Evolutionary conservation across 2,329 filamentous ascomycete species (phyloP).

Genomic region (Akanthomyces dipterigenus): DNA sequence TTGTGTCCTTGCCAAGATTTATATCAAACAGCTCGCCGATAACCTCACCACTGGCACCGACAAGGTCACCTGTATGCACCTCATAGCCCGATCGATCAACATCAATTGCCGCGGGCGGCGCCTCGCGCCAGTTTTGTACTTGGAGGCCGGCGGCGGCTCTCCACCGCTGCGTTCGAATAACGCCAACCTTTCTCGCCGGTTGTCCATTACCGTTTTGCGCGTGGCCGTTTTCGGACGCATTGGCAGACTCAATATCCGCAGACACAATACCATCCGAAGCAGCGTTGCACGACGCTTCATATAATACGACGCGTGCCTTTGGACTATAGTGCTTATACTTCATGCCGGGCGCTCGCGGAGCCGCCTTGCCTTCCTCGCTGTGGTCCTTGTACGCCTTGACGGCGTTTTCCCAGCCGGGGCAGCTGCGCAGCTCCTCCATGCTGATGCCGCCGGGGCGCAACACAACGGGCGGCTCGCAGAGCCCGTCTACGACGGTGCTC

Average conservation of each 20-base stretch:
- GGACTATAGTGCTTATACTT: constrained; percentile 99
- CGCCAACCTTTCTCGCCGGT: constrained; percentile 34
- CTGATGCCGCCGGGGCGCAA: constrained; percentile 82
- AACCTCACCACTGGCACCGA: constrained; percentile 23
- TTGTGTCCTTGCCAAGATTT: constrained; percentile 61
- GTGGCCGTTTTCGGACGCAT: constrained; percentile 19
- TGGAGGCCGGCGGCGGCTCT: constrained; percentile 34
- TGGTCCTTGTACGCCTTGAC: constrained; percentile 73
- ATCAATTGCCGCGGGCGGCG: constrained; percentile 15
- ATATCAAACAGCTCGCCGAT: constrained; percentile 57
- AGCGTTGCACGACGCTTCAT: constrained; percentile 49
- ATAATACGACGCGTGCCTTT: constrained; percentile 76
- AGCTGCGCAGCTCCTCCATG: constrained; percentile 67
- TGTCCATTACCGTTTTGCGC: constrained; percentile 8
- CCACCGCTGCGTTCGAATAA: constrained; percentile 53
- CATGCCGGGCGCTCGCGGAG: constrained; percentile 88
- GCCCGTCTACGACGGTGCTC: constrained; percentile 91
- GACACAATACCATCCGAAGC: constrained; percentile 29
- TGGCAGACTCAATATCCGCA: constrained; percentile 27
- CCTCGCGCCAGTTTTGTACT: constrained; percentile 21
- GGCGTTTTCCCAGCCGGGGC: constrained; percentile 75
- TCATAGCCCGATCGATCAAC: constrained; percentile 29
- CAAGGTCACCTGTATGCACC: constrained; percentile 35
- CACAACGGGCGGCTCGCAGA: constrained; percentile 73
- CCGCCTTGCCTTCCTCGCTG: constrained; percentile 55